Evolutionary conservation across 148 eudicot genomes (phyloP), one percentile per base, ranked within the genome.

Genomic region (Agrostemma githago): DNA sequence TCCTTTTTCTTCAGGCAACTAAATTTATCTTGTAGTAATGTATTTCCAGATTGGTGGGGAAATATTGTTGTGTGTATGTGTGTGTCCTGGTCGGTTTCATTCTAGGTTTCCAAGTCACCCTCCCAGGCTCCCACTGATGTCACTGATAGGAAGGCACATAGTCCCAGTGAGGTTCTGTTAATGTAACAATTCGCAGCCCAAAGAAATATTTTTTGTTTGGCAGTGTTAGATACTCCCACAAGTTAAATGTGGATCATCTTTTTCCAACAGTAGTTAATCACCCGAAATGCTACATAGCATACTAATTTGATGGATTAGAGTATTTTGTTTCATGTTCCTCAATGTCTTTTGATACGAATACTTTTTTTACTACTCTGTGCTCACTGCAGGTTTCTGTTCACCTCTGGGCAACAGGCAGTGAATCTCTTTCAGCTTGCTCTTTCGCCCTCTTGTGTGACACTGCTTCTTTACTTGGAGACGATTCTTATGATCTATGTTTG

Each of bases 351-450:
- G 6, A 20, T 71, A 26, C 1, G 34, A 26, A 1, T 26, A 11
- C 53, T 73, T 66, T 46, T 53, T 59, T 66, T 63, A 41, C 68
- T 77, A 26, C 38, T 14, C 42, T 65, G 42, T 73, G 59, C 56
- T 58, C 58, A 64, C 40, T 87, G 70, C 94, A 96, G 99, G 87
- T 79, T 82, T 74, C 88, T 62, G 87, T 92, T 72, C 86, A 86
- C 80, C 80, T 96, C 68, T 96, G 99, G 99, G 91, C 84, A 62
- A 85, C 92, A 17, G 88, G 92, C 66, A 86, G 86, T 53, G 92
- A 84, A 56, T 73, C 74, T 74, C 87, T 96, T 21, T 83, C 97
- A 63, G 80, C 89, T 70, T 80, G 82, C 84, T 85, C 99, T 77
- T 96, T 90, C 60, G 79, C 39, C 4, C 71, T 92, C 79, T 77